Evolutionary conservation across 192 early-diverging fungal genomes (phyloP).

Genomic region (Hyaloraphidium curvatum): DNA sequence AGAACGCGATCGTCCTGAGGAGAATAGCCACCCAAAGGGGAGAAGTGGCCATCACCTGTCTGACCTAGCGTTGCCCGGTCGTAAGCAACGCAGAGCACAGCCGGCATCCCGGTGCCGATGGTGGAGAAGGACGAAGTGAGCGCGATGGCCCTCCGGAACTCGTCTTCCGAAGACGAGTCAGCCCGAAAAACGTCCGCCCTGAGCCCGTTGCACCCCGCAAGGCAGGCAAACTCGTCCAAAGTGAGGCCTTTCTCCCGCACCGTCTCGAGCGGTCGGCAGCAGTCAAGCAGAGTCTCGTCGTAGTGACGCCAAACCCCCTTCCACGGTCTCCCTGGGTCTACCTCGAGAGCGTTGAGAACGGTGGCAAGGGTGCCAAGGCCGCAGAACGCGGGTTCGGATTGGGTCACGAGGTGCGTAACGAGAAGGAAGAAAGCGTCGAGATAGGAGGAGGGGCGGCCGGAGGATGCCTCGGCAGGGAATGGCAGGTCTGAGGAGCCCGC

Average conservation of each 20-base stretch:
- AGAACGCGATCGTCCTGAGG: constrained; percentile 45
- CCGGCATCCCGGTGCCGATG: too few species aligned
- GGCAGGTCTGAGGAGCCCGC: constrained; percentile 61
- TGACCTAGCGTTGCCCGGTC: constrained; percentile 59
- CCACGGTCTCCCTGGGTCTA: constrained; percentile 72
- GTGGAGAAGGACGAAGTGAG: constrained; percentile 35
- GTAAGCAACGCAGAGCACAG: constrained; percentile 71
- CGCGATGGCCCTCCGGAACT: constrained; percentile 63
- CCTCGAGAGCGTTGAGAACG: constrained; percentile 82
- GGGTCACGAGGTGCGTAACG: constrained; percentile 74
- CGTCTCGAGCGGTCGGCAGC: too few species aligned
- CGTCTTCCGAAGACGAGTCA: constrained; percentile 34
- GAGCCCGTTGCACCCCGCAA: too few species aligned
- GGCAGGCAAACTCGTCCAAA: too few species aligned
- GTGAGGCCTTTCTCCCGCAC: too few species aligned
- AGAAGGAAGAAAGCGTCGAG: constrained; percentile 73
- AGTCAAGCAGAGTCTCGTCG: constrained; percentile 3
- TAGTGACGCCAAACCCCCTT: constrained; percentile 69
- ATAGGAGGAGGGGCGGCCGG: too few species aligned
- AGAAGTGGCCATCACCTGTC: constrained; percentile 90
- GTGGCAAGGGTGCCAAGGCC: constrained; percentile 79
- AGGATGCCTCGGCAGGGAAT: too few species aligned
- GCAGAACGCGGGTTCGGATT: constrained; percentile 75
- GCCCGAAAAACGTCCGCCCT: too few species aligned
- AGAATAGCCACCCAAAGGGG: constrained; percentile 73